Evolutionary conservation across 768 basidiomycete genomes (phyloP), one percentile per base, ranked within the genome.

Genomic region (Leccinum pellstonianum): DNA sequence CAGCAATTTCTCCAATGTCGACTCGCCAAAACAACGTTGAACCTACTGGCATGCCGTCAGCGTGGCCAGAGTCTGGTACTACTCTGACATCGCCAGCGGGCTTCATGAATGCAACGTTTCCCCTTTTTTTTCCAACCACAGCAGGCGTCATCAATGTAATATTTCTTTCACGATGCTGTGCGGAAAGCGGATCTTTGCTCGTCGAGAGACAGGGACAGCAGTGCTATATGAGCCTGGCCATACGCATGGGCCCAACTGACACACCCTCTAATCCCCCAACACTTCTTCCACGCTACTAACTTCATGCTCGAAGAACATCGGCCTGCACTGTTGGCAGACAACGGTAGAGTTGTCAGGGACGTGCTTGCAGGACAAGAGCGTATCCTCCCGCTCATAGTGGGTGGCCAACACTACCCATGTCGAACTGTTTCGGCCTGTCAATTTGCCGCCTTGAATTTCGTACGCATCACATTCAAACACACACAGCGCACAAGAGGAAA

Each of bases 381-480:
- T 27, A 27, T 27, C 37, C 72, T 82, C 52, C 80, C 79, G 4
- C 75, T 81, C 60, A 66, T 63, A 6, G 15, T 38, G 38, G 80
- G 82, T 14, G 73, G 77, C 17, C 79, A 82, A 50, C 81, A 83
- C 41, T 85, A 85, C 49, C 68, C 71, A 37, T 75, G 77, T 33
- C 58, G 43, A 38, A 66, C 64, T 19, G 51, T 51, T 9, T 80
- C 85, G 15, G 77, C 84, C 3, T 88, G 86, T 61, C 85, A 85
- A 12, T 76, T 89, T 49, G 85, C 86, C 10, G 82, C 83, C 2
- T 64, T 88, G 63, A 87, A 89, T 63, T 86, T 84, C 56, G 83
- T 79, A 14, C 77, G 85, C 27, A 60, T 82, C 10, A 73, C 77
- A 15, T 79, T 86, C 19, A 63, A 64, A 11, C 55, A 68, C 23